These are phyloP conservation scores for Ganoderma leucocontextum DNA, from an alignment of 1,284 basidiomycete genomes.

Conservation along the genomic window DNA sequence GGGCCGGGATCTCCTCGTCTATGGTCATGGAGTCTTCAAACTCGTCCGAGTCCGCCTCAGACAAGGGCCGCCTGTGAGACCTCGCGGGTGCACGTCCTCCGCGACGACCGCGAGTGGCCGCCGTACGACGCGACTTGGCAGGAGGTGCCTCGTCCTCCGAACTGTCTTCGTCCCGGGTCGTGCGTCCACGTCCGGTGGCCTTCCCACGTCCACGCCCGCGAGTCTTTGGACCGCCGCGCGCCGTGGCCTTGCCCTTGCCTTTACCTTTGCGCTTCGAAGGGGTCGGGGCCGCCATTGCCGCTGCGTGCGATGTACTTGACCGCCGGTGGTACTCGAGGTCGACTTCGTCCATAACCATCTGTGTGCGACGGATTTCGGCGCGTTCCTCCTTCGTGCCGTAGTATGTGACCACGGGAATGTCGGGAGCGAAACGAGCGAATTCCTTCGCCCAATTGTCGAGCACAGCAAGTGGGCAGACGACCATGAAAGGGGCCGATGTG, in stretches of 20 bases:
- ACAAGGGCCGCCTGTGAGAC: constrained; percentile 18
- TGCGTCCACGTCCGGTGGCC: constrained; percentile 8
- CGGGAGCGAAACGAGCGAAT: constrained; percentile 85
- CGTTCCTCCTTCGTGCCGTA: constrained; percentile 86
- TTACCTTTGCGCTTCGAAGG: constrained; percentile 11
- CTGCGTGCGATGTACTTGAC: constrained; percentile 8
- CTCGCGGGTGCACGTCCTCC: constrained; percentile 30
- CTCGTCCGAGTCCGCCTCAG: constrained; percentile 35
- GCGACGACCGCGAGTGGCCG: constrained; percentile 29
- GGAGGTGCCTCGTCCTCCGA: constrained; percentile 17
- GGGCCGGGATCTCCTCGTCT: constrained; percentile 23
- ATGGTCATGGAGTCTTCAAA: constrained; percentile 29
- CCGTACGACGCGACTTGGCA: constrained; percentile 19
- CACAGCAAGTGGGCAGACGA: constrained; percentile 93
- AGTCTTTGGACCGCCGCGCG: constrained; percentile 6
- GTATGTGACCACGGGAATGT: constrained; percentile 88
- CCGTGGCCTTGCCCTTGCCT: constrained; percentile 24
- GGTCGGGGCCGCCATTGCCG: background rate
- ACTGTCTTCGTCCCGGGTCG: constrained; percentile 19
- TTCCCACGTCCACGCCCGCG: constrained; percentile 29
- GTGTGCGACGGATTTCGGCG: constrained; percentile 66
- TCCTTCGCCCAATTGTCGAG: constrained; percentile 93
- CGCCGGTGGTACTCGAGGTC: constrained; percentile 28
- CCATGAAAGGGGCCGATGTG: constrained; percentile 82
- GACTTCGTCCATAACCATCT: constrained; percentile 32